These are phyloP conservation scores for Vaucheria bursata DNA, from an alignment of 352 stramenopile genomes.

Conservation along the genomic window DNA sequence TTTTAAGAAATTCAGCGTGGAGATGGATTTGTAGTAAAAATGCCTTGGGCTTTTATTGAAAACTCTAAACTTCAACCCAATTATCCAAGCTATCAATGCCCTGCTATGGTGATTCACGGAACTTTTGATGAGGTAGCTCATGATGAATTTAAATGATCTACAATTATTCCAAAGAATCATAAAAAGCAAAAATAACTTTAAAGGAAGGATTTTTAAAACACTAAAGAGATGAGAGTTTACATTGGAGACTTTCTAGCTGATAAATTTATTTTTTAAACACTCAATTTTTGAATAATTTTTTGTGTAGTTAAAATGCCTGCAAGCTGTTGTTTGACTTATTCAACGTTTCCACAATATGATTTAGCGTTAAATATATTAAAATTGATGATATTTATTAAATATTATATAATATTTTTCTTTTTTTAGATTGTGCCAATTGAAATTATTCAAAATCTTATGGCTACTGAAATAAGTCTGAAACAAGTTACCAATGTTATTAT, in stretches of 20 bases:
- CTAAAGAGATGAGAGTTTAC: background rate
- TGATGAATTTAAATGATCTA: slow-evolving; percentile 1
- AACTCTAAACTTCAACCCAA: slow-evolving; percentile 25
- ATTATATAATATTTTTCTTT: no score
- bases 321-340: no score
- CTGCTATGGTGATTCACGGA: slow-evolving; percentile 41
- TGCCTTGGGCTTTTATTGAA: slow-evolving; percentile 39
- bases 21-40: slow-evolving; percentile 17
- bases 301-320: no score
- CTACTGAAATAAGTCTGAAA: background rate
- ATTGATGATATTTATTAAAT: no score
- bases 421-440: background rate
- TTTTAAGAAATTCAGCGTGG: background rate
- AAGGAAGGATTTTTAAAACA: background rate
- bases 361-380: no score
- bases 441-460: background rate
- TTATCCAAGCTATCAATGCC: slow-evolving; percentile 40
- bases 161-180: slow-evolving; percentile 17
- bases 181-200: background rate
- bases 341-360: no score
- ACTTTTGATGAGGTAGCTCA: slow-evolving; percentile 34
- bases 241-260: background rate
- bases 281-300: no score
- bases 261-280: background rate
- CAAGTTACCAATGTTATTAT: slow-evolving; percentile 26